These are phyloP conservation scores for Cenchrus americanus DNA, from an alignment of 176 grass and related monocot genomes.

Conservation along the genomic window DNA sequence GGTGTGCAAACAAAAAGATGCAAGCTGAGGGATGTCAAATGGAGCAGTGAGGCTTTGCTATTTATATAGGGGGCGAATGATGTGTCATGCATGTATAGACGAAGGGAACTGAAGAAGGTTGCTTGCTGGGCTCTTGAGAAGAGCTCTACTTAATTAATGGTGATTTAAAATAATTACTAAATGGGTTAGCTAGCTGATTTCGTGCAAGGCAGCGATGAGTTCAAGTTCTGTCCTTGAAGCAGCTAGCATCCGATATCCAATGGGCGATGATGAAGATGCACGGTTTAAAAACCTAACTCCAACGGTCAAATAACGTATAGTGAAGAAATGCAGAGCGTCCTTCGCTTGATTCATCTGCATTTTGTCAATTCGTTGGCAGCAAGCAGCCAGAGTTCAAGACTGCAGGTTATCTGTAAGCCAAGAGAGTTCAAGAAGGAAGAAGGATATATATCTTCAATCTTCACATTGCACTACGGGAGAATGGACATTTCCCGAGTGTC, in stretches of 20 bases:
- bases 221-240: not conserved
- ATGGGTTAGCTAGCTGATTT: not conserved
- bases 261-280: not conserved
- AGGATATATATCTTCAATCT: no score
- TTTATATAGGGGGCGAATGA: not conserved
- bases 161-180: not conserved
- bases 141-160: not conserved
- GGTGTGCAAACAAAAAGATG: no score
- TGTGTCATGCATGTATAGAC: not conserved
- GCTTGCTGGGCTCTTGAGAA: not conserved
- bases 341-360: no score
- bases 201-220: conserved; percentile 1
- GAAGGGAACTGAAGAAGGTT: conserved; percentile 10
- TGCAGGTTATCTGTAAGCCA: no score
- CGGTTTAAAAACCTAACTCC: not conserved
- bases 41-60: not conserved
- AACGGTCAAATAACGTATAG: not conserved
- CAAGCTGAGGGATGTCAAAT: not conserved
- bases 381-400: no score
- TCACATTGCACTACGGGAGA: no score
- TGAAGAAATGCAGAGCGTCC: no score
- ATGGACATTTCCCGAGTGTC: no score
- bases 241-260: not conserved
- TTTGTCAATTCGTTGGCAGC: no score
- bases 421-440: no score